Percentiles rank a stretch among this genome's conserved stretches.
These are phyloP conservation scores for Chaetomiaceae sp. DNA, from an alignment of 2,329 filamentous ascomycete species.

Conservation along the genomic window DNA sequence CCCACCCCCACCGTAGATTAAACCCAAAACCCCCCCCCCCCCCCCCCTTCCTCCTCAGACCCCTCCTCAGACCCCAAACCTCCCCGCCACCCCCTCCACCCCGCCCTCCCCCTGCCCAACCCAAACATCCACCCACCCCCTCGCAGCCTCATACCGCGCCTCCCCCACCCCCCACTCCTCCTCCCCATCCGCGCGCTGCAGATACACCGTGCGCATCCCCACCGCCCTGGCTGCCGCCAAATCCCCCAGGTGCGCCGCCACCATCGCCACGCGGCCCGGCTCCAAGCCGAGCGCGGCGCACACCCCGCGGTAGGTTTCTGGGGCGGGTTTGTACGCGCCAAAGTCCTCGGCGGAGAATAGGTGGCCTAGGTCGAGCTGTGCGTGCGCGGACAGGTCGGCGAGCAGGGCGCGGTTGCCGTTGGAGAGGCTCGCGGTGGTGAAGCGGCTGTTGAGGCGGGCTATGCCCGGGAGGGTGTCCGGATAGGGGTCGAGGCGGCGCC, in stretches of 20 bases:
- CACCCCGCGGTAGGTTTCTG: conserved; percentile 62
- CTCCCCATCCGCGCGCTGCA: conserved; percentile 57
- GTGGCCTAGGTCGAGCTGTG: conserved; percentile 53
- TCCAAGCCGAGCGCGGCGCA: conserved; percentile 50
- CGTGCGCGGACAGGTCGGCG: conserved; percentile 58
- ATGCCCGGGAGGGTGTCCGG: too few relatives aligned
- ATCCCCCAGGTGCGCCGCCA: conserved; percentile 69
- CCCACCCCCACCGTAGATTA: too few relatives aligned
- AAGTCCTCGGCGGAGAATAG: conserved; percentile 66
- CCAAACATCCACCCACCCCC: conserved; percentile 61
- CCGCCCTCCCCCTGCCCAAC: conserved; percentile 44
- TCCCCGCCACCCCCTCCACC: conserved; percentile 45
- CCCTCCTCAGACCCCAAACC: conserved; percentile 28
- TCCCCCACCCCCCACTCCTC: conserved; percentile 53
- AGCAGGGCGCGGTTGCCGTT: conserved; percentile 69
- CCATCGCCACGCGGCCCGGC: conserved; percentile 62
- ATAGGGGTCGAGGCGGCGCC: too few relatives aligned
- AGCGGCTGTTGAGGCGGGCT: too few relatives aligned
- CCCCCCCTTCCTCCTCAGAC: too few relatives aligned
- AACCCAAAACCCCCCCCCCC: too few relatives aligned
- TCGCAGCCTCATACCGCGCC: conserved; percentile 45
- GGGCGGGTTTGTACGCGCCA: conserved; percentile 66
- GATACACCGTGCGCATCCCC: conserved; percentile 67
- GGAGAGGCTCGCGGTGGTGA: conserved; percentile 63
- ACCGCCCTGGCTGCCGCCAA: conserved; percentile 57